Evolutionary conservation across 2,329 filamentous ascomycete genomes (phyloP).

Genomic region (Arachnomyces sp.): DNA sequence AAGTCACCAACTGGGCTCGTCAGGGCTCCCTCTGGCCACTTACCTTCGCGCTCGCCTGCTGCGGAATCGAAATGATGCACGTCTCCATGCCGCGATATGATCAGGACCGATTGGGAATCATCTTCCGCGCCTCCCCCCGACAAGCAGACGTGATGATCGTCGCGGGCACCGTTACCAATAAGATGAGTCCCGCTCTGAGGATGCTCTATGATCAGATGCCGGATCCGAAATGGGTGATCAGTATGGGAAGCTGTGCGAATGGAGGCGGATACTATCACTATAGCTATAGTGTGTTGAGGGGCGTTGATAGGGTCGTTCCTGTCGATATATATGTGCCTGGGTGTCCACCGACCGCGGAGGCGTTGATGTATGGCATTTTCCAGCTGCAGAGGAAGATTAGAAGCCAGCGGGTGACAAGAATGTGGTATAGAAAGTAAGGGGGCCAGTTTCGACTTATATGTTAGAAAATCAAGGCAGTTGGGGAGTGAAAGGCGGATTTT

Average conservation of each 20-base stretch:
- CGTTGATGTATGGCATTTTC: conserved; percentile 57
- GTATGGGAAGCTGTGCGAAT: conserved; percentile 79
- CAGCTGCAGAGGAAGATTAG: conserved; percentile 71
- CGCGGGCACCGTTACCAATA: conserved; percentile 86
- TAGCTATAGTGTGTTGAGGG: conserved; percentile 68
- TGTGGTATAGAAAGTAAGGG: conserved; percentile 49
- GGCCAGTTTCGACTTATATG: conserved; percentile 5
- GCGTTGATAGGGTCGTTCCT: conserved; percentile 68
- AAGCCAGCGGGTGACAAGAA: conserved; percentile 41
- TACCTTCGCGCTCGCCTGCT: conserved; percentile 83
- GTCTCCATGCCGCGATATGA: conserved; percentile 82
- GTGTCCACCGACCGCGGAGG: conserved; percentile 52
- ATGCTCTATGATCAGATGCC: conserved; percentile 96
- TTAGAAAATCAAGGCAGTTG: too few species aligned
- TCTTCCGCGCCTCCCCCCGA: conserved; percentile 79
- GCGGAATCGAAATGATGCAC: conserved; percentile 90
- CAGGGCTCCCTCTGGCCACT: conserved; percentile 83
- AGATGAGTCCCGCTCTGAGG: conserved; percentile 85
- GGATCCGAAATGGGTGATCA: conserved; percentile 78
- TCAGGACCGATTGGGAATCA: conserved; percentile 80
- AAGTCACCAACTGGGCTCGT: conserved; percentile 75
- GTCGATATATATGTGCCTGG: conserved; percentile 76
- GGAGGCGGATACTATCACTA: conserved; percentile 84
- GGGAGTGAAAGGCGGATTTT: too few species aligned
- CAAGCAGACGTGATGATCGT: conserved; percentile 93